A percentile compares a stretch with the other conserved stretches of the same genome.
phyloP scores from a whole-genome alignment of 164 flowering plant species.

The Taxillus chinensis region DNA sequence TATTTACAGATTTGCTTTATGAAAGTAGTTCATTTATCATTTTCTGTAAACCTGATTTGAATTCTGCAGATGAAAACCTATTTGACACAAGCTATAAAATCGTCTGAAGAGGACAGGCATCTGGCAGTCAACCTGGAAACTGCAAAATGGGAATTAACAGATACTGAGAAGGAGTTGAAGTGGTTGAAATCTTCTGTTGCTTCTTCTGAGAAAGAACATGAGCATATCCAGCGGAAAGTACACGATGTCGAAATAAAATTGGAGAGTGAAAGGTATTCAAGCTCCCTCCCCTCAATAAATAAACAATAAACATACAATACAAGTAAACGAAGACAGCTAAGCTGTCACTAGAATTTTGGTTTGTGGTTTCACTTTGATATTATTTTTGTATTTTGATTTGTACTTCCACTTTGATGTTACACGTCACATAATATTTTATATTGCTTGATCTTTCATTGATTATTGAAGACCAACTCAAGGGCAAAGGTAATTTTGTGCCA shows the following conservation, averaged over 20 bases:
- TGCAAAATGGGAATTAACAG: slow-evolving; percentile 65
- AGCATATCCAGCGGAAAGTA: slow-evolving; percentile 53
- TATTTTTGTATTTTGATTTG: not conserved
- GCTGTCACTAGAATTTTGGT: too few relatives aligned
- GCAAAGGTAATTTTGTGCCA: too few relatives aligned
- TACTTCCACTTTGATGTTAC: not conserved
- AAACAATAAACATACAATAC: too few relatives aligned
- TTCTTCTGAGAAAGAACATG: slow-evolving; percentile 83
- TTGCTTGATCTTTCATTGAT: too few relatives aligned
- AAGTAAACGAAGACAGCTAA: too few relatives aligned
- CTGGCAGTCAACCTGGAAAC: slow-evolving; percentile 49
- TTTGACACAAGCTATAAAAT: slow-evolving; percentile 46
- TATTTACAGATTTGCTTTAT: not conserved
- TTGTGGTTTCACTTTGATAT: not conserved
- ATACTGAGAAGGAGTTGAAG: slow-evolving; percentile 89
- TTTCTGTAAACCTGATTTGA: not conserved
- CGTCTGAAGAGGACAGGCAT: slow-evolving; percentile 54
- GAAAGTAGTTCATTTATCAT: not conserved
- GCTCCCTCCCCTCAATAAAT: too few relatives aligned
- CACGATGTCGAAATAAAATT: slow-evolving; percentile 40
- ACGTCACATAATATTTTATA: too few relatives aligned
- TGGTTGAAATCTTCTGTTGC: slow-evolving; percentile 64
- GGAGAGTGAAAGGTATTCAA: slow-evolving; percentile 62
- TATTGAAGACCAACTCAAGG: too few relatives aligned
- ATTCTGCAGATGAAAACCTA: slow-evolving; percentile 56